Base-by-base conservation (phyloP, 805 yeast species). In the Komagataella mondaviorum region DNA sequence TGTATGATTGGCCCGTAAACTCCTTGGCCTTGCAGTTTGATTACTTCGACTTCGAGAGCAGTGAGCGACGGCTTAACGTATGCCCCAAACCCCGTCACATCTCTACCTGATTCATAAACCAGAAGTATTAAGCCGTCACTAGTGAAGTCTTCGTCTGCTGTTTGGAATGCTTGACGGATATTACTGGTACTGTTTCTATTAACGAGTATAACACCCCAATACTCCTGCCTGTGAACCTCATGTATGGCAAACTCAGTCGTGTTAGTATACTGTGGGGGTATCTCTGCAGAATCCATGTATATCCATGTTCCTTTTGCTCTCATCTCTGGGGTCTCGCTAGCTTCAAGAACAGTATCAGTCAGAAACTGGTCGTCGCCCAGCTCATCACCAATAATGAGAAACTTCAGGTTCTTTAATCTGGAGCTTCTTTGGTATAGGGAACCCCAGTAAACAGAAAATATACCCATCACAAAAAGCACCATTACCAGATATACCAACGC, bases 21-120 rank as follows among this genome's bases (percentile, higher is more conserved):
- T 18, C 43, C 6, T 22, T 22, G 16, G 24, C 36, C 17, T 46
- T 43, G 23, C 18, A 17, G 5, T 23, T 17, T 30, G 2, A 30
- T 12, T 30, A 30, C 39, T 8, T 30, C 39, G n/a, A 8, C 39
- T 30, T 30, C 39, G 5, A 30, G n/a, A 10, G 39, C 39, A 8
- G 10, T 10, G 14, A 30, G 39, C 12, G 39, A 30, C 39, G 39
- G 39, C 39, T 10, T 30, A 8, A 30, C 39, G 39, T 30, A 30
- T 2, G 39, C 39, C 14, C n/a, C 39, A 30, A 30, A 30, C 10
- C 39, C 39, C 8, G 39, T 30, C 39, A 73, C 71, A 57, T 83
- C 88, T 53, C 88, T 64, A 3, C 85, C 86, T 2, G 84, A 73
- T 59, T 80, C 85, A 59, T 78, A 81, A 43, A 71, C 60, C 6